These are phyloP conservation scores for Cutaneotrichosporon curvatum DNA, from an alignment of 1,284 basidiomycete species.

Conservation along the genomic window DNA sequence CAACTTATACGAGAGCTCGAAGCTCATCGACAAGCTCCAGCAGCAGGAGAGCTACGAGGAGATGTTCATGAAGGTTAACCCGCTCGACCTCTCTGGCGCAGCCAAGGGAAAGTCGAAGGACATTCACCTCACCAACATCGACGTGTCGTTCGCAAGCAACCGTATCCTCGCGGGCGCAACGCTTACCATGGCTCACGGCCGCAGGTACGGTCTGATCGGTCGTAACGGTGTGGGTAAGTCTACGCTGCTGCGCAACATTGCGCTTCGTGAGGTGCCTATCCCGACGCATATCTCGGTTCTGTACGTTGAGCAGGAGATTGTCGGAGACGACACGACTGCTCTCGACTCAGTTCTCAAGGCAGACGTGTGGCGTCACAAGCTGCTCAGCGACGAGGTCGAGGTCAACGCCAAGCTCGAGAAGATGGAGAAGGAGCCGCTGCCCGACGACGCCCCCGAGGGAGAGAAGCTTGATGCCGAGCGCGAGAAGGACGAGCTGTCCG, in stretches of 20 bases:
- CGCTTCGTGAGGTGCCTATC: slow-evolving; percentile 88
- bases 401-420: slow-evolving; percentile 54
- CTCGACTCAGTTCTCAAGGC: slow-evolving; percentile 92
- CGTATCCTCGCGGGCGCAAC: slow-evolving; percentile 73
- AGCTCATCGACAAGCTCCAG: slow-evolving; percentile 83
- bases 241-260: slow-evolving; percentile 90
- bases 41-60: slow-evolving; percentile 98
- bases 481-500: slow-evolving; percentile 71
- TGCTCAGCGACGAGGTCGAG: slow-evolving; percentile 16
- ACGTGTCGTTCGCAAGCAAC: slow-evolving; percentile 89
- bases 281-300: slow-evolving; percentile 91
- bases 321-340: slow-evolving; percentile 88
- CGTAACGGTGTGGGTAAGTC: slow-evolving; percentile 91
- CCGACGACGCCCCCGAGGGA: slow-evolving; percentile 51
- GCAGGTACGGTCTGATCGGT: slow-evolving; percentile 67
- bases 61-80: slow-evolving; percentile 99
- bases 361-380: slow-evolving; percentile 84
- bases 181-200: slow-evolving; percentile 79
- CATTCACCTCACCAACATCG: slow-evolving; percentile 90
- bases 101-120: slow-evolving; percentile 93
- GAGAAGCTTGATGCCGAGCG: slow-evolving; percentile 71
- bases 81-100: slow-evolving; percentile 69
- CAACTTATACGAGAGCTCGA: slow-evolving; percentile 92
- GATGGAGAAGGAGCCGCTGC: slow-evolving; percentile 52
- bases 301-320: slow-evolving; percentile 94